phyloP scores from a whole-genome alignment of 805 yeast genomes.

The Gaillardinia entomophila region DNA sequence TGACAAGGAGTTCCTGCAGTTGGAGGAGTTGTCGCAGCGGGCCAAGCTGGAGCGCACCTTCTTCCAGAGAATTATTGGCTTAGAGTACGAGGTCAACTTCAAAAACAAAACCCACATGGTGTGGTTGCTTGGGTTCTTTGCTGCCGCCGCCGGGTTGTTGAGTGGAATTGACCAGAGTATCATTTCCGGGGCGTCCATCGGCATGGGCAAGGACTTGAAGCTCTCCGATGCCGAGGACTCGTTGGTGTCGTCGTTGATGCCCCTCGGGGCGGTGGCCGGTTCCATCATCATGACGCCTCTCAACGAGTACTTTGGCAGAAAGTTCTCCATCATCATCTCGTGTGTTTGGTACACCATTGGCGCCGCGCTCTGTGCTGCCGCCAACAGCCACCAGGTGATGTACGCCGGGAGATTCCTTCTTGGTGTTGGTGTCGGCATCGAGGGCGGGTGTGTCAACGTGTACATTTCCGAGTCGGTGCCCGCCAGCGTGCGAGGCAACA shows the following conservation, averaged over 20 bases:
- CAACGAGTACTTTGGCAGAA: constrained; percentile 52
- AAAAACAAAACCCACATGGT: constrained; percentile 42
- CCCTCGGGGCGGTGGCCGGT: constrained; percentile 65
- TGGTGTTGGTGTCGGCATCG: constrained; percentile 63
- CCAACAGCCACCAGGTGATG: constrained; percentile 32
- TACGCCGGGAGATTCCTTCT: constrained; percentile 51
- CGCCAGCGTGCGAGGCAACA: constrained; percentile 49
- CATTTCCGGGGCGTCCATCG: constrained; percentile 57
- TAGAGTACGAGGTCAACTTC: constrained; percentile 38
- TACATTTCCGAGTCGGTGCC: constrained; percentile 61
- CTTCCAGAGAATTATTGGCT: constrained; percentile 28
- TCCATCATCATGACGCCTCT: constrained; percentile 55
- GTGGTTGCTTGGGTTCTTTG: constrained; percentile 47
- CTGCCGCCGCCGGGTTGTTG: constrained; percentile 58
- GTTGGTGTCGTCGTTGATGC: constrained; percentile 55
- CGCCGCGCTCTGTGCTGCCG: constrained; percentile 53
- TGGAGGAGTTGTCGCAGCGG: constrained; percentile 26
- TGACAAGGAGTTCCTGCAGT: constrained; percentile 27
- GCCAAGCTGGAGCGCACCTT: constrained; percentile 24
- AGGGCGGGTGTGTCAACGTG: constrained; percentile 60
- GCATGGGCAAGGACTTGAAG: constrained; percentile 38
- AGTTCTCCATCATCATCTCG: constrained; percentile 47
- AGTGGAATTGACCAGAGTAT: constrained; percentile 67
- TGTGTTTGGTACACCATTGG: constrained; percentile 59
- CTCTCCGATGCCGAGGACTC: constrained; percentile 42